Base-by-base conservation (phyloP, 148 eudicot genomes). In the Camellia japonica region DNA sequence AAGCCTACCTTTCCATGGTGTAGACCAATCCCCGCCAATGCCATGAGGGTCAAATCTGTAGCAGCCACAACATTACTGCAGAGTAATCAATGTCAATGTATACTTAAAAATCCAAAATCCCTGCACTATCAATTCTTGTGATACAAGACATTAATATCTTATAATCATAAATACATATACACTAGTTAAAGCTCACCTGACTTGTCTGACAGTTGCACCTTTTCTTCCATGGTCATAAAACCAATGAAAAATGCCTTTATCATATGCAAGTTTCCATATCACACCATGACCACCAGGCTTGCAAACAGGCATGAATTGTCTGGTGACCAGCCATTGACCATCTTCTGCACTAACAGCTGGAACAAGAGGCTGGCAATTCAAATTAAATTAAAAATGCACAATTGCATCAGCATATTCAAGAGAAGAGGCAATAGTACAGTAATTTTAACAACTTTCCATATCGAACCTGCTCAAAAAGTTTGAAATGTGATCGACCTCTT, bases 251-350 rank as follows among this genome's bases (percentile, higher is more conserved):
- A 96, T 83, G 44, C 99, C 99, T 82, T 87, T 91, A 80, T 96
- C 94, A 80, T 87, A 83, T 60, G 99, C 99, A 76, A 96, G 94
- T 84, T 93, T 96, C 99, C 99, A 96, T 79, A 96, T 93, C 71
- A 88, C 99, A 58, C 99, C 99, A 89, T 96, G 99, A 82, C 99
- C 99, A 71, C 99, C 98, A 78, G 99, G 99, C 87, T 93, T 96
- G 90, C 97, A 91, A 60, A 96, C 90, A 66, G 98, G 98, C 62
- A 83, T 79, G 71, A 91, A 91, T 80, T 91, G 91, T 84, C 91
- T 89, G 66, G 86, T 84, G 58, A 92, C 91, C 79, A 96, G 73
- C 99, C 99, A 96, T 60, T 89, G 87, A 42, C 99, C 98, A 90
- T 92, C 97, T 87, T 86, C 85, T 68, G 99, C 97, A 85, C 91